Evolutionary conservation across 2,329 filamentous ascomycete species (phyloP).

Genomic region (Kalmusia sp.): DNA sequence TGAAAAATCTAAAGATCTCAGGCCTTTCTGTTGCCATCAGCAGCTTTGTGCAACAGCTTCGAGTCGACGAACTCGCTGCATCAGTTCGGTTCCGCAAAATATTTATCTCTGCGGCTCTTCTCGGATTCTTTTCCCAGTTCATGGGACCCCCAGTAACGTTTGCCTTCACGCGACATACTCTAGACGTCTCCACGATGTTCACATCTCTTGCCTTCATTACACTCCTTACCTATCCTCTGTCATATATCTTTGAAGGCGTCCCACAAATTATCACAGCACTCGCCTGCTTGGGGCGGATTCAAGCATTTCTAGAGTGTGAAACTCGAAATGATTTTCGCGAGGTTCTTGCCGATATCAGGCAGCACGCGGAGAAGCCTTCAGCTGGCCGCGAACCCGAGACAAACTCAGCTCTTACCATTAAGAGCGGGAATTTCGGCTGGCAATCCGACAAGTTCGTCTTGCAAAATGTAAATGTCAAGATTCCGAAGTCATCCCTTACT

Average conservation of each 20-base stretch:
- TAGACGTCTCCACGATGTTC: conserved; percentile 18
- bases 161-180: conserved; percentile 5
- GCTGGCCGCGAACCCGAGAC: background rate
- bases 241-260: conserved; percentile 14
- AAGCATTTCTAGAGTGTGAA: conserved; percentile 19
- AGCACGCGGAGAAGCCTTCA: background rate
- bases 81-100: conserved; percentile 16
- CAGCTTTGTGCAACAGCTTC: conserved; percentile 41
- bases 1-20: conserved; percentile 51
- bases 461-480: conserved; percentile 17
- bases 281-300: conserved; percentile 20
- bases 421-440: conserved; percentile 34
- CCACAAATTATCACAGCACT: conserved; percentile 17
- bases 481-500: conserved; percentile 27
- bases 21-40: conserved; percentile 43
- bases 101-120: conserved; percentile 13
- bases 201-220: conserved; percentile 17
- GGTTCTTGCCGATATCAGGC: background rate
- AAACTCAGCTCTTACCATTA: conserved; percentile 14
- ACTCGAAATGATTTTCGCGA: conserved; percentile 12
- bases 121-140: conserved; percentile 13
- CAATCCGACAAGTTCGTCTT: conserved; percentile 25
- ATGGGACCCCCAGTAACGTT: conserved; percentile 17
- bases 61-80: conserved; percentile 41
- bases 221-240: conserved; percentile 16